A percentile compares a stretch with the other conserved stretches of the same genome.
phyloP scores from a whole-genome alignment of 2,329 filamentous ascomycete genomes.

The Ophiostoma ips region DNA sequence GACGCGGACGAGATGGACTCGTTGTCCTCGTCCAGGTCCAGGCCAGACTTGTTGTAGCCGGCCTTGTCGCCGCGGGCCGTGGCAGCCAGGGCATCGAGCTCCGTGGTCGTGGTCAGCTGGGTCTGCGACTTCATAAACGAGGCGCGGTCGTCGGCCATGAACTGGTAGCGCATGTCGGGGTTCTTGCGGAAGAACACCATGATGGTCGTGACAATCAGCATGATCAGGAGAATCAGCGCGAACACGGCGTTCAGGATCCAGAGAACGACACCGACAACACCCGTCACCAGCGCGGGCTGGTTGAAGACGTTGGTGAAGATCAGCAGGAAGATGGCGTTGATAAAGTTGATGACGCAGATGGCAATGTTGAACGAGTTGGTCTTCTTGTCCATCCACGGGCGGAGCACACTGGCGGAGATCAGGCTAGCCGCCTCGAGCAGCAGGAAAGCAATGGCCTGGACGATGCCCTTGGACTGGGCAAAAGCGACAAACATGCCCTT shows the following conservation, averaged over 20 bases:
- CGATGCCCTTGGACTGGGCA: constrained; percentile 48
- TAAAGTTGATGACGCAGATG: constrained; percentile 68
- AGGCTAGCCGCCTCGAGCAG: constrained; percentile 62
- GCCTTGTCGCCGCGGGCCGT: constrained; percentile 66
- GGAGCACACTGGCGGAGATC: constrained; percentile 57
- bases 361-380: constrained; percentile 83
- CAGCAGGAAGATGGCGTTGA: constrained; percentile 67
- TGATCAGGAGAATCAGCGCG: constrained; percentile 58
- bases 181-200: constrained; percentile 70
- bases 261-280: constrained; percentile 71
- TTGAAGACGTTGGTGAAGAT: constrained; percentile 74
- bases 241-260: constrained; percentile 73
- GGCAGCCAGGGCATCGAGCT: constrained; percentile 69
- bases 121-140: constrained; percentile 86
- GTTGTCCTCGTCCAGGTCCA: constrained; percentile 60
- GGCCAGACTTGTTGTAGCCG: constrained; percentile 43
- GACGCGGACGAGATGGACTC: constrained; percentile 52
- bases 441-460: constrained; percentile 63
- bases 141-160: constrained; percentile 76
- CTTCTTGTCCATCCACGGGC: constrained; percentile 93
- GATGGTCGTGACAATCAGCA: constrained; percentile 53
- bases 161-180: constrained; percentile 74
- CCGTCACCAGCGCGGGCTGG: constrained; percentile 62
- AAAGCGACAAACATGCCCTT: constrained; percentile 77
- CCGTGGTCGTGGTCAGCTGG: constrained; percentile 53